Conservation (phyloP, 2,329 filamentous ascomycete species). For the Apiospora malaysiana region DNA sequence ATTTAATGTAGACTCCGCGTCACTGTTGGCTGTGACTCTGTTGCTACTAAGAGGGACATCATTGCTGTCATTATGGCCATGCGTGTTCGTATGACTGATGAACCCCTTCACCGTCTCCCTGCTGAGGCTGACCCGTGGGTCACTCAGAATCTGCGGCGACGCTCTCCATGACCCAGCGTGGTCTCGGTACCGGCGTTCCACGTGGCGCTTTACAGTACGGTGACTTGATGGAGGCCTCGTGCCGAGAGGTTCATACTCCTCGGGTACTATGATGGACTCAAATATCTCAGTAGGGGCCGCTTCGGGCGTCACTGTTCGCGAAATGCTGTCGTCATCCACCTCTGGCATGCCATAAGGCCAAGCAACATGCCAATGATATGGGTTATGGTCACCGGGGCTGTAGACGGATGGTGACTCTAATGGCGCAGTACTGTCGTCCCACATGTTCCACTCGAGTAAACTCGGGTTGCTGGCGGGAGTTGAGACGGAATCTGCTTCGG, state of each 20-base stretch:
- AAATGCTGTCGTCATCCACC: constrained; percentile 30
- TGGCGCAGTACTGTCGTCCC: constrained; percentile 35
- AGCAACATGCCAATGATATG: constrained; percentile 46
- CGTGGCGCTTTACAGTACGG: constrained; percentile 47
- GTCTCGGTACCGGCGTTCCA: constrained; percentile 49
- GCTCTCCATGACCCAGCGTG: constrained; percentile 52
- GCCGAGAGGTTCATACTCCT: constrained; percentile 37
- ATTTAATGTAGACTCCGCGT: constrained; percentile 50
- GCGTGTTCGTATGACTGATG: constrained; percentile 34
- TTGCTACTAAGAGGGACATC: constrained; percentile 35
- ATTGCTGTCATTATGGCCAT: constrained; percentile 23
- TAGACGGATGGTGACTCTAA: constrained; percentile 40
- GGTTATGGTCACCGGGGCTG: constrained; percentile 38
- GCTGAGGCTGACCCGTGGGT: constrained; percentile 49
- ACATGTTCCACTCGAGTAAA: constrained; percentile 34
- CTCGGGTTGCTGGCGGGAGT: constrained; percentile 45
- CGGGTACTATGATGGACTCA: constrained; percentile 39
- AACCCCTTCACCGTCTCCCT: constrained; percentile 46
- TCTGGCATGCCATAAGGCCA: constrained; percentile 36
- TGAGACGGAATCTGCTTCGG: constrained; percentile 50
- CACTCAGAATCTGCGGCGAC: constrained; percentile 41
- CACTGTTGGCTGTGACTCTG: constrained; percentile 42
- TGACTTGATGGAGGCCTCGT: constrained; percentile 42
- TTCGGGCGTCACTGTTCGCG: constrained; percentile 40
- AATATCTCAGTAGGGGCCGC: constrained; percentile 37